Conservation (phyloP, 768 basidiomycete species). For the Trametes coccinea region DNA sequence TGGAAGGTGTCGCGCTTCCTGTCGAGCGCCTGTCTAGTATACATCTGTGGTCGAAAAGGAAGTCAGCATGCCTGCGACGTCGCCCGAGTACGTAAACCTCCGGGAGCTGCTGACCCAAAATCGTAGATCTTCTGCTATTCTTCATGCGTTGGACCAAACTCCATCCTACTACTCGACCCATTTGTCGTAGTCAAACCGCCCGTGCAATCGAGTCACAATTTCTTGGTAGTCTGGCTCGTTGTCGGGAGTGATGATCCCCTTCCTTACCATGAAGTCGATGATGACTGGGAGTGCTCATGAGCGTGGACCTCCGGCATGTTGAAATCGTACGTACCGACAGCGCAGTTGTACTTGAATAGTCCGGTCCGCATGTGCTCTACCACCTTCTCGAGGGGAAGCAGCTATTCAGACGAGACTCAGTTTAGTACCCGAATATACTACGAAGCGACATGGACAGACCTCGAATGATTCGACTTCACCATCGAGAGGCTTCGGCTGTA, state of each 20-base stretch:
- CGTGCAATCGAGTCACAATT: slow-evolving; percentile 74
- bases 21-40: not conserved
- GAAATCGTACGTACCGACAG: slow-evolving; percentile 53
- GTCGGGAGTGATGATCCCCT: slow-evolving; percentile 83
- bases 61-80: not conserved
- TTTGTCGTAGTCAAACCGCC: slow-evolving; percentile 59
- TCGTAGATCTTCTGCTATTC: not conserved
- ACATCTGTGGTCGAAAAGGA: slow-evolving; percentile 5
- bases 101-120: not conserved
- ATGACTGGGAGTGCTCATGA: slow-evolving; percentile 53
- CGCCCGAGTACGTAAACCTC: not conserved
- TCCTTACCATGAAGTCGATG: slow-evolving; percentile 86
- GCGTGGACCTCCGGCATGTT: not conserved
- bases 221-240: slow-evolving; percentile 83
- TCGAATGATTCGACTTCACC: slow-evolving; percentile 95
- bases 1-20: not conserved
- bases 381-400: slow-evolving; percentile 65
- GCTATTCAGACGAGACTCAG: slow-evolving; percentile 39
- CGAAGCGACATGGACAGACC: slow-evolving; percentile 42
- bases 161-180: slow-evolving; percentile 11
- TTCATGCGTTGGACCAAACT: not conserved
- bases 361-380: slow-evolving; percentile 63
- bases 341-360: slow-evolving; percentile 93
- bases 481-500: slow-evolving; percentile 72
- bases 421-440: not conserved